Evolutionary conservation across 2,329 filamentous ascomycete genomes (phyloP), one percentile per base, ranked within the genome.

Genomic region (Verticillium dahliae): DNA sequence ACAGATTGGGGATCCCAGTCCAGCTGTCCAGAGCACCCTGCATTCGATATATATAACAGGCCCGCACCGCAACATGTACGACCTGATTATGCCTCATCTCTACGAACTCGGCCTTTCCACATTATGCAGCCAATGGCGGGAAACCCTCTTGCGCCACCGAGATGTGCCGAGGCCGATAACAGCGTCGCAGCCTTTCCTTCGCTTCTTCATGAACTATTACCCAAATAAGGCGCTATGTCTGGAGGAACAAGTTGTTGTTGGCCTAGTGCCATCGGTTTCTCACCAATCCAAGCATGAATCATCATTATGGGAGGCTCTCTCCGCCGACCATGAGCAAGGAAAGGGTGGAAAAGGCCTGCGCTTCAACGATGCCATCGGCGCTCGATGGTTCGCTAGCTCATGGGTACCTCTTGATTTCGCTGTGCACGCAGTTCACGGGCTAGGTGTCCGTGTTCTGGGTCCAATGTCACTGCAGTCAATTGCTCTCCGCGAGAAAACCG

Each of bases 401-500:
- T 90, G 90, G 72, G 82, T 95, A 27, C 85, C 88, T 1, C 78
- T 92, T 10, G 86, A 93, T 61, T 84, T 89, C 66, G 85, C 91
- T 33, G 85, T 96, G 60, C 84, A 84, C 38, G 82, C 90, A 6
- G 77, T 95, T 18, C 80, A 83, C 61, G 85, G 90, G 68, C 83
- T 96, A 59, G 90, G 90, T 2, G 78, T 96, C 5, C 80, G 85
- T 57, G 78, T 80, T 39, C 88, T 97, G 64, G 92, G 92, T 0
- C 89, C 92, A 0, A 76, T 89, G 18, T 90, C 91, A 4, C 72
- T 97, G 22, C 89, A 92, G 65, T 88, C 93, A 56, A 85, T 97
- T 72, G 91, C 88, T 3, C 73, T 89, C 11, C 83, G 90, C 68
- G 85, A 90, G 59, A 72, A 77, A 1, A 81, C 81, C 10, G 72